Evolutionary conservation across 257 asterid species (phyloP).

Genomic region (Paraleonurus japonicus): DNA sequence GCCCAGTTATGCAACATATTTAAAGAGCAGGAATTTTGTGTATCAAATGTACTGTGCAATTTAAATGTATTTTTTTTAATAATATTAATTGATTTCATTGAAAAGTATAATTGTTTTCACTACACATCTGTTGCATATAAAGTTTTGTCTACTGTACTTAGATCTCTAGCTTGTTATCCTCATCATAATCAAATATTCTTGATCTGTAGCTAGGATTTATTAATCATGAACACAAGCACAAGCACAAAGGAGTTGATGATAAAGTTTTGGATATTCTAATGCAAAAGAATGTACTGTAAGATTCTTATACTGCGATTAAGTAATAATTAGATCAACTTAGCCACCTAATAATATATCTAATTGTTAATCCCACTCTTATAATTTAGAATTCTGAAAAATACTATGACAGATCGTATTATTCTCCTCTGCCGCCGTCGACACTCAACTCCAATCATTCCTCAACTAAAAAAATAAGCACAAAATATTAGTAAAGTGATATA

Average conservation of each 20-base stretch:
- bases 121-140: no score
- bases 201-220: not conserved
- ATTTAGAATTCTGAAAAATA: not conserved
- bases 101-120: no score
- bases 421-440: not conserved
- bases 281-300: constrained; percentile 12
- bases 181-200: constrained; percentile 23
- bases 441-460: not conserved
- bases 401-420: constrained; percentile 3
- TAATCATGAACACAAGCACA: not conserved
- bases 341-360: not conserved
- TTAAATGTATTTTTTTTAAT: no score
- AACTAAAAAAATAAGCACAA: not conserved
- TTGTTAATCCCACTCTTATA: not conserved
- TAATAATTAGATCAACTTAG: constrained; percentile 7
- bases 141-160: no score
- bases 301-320: constrained; percentile 1
- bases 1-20: constrained; percentile 1
- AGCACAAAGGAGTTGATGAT: not conserved
- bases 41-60: no score
- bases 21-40: no score
- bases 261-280: not conserved
- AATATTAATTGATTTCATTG: no score
- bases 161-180: not conserved
- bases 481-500: not conserved